A percentile compares a stretch with the other conserved stretches of the same genome.
Evolutionary conservation across 164 flowering plant genomes (phyloP).

Genomic region (Aristolochia contorta): DNA sequence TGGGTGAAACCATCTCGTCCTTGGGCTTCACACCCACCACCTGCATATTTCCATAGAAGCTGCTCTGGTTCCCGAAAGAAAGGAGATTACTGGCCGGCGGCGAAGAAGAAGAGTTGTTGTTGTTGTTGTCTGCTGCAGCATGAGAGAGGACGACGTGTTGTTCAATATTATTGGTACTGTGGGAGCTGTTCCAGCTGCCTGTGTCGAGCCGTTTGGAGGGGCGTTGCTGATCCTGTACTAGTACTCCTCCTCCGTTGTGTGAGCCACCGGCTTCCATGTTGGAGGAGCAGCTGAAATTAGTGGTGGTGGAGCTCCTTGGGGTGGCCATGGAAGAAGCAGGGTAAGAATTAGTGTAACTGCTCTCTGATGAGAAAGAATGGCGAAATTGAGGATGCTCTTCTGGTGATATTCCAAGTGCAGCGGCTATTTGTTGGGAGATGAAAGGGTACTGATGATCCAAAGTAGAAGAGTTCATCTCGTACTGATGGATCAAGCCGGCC

Average conservation of each 20-base stretch:
- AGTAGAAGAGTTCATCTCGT: conserved; percentile 32
- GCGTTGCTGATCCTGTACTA: conserved; percentile 17
- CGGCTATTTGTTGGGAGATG: conserved; percentile 24
- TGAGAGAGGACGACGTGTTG: no score
- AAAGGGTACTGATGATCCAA: conserved; percentile 43
- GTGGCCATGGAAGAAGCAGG: conserved; percentile 9
- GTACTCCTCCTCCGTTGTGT: not conserved
- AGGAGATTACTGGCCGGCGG: no score
- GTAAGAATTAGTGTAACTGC: conserved; percentile 17
- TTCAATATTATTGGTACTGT: conserved; percentile 17
- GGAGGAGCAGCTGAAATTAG: conserved; percentile 15
- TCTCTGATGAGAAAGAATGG: conserved; percentile 14
- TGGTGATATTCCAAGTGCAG: no score
- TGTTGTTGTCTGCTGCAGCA: conserved; percentile 10
- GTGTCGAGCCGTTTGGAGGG: conserved; percentile 42
- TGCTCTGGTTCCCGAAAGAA: conserved; percentile 19
- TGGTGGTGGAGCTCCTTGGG: conserved; percentile 10
- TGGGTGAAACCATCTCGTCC: conserved; percentile 3
- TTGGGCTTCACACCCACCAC: conserved; percentile 5
- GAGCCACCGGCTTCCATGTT: conserved; percentile 12
- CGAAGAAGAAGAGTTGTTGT: no score
- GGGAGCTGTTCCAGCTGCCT: conserved; percentile 38
- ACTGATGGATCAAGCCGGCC: conserved; percentile 26
- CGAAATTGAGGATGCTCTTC: no score
- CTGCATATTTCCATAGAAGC: conserved; percentile 5